Percentiles rank a stretch among this genome's conserved stretches.
Evolutionary conservation across 1,139 yeast genomes (phyloP).

Genomic region (Magnusiomyces ingens): DNA sequence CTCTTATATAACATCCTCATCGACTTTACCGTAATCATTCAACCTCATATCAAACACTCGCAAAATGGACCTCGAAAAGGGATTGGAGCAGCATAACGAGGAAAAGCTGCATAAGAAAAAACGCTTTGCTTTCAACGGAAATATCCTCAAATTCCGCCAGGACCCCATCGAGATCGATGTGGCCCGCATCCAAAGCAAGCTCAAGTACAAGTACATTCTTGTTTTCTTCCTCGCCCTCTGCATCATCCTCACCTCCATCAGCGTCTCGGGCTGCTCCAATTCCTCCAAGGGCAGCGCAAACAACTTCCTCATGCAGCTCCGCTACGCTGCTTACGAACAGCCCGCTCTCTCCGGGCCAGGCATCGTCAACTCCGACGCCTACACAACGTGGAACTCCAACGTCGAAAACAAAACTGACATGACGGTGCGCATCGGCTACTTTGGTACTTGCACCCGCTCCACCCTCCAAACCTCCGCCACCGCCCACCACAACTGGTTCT

Average conservation of each 20-base stretch:
- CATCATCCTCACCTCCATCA: conserved; percentile 21
- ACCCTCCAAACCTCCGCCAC: conserved; percentile 11
- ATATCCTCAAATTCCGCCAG: background rate
- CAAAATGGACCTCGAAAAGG: too few relatives aligned
- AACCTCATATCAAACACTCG: too few relatives aligned
- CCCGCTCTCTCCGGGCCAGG: conserved; percentile 14
- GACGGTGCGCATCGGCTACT: conserved; percentile 24
- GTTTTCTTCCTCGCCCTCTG: conserved; percentile 20
- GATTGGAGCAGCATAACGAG: too few relatives aligned
- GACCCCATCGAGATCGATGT: background rate
- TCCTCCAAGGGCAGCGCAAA: conserved; percentile 19
- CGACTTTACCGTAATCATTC: too few relatives aligned
- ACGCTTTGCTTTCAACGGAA: too few relatives aligned
- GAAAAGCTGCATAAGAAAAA: too few relatives aligned
- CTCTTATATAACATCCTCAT: too few relatives aligned
- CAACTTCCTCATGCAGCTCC: conserved; percentile 22
- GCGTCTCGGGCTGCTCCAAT: conserved; percentile 24
- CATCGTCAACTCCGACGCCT: conserved; percentile 23
- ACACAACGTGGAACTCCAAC: conserved; percentile 12
- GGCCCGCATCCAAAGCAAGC: conserved; percentile 4
- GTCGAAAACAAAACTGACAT: conserved; percentile 17
- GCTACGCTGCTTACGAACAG: conserved; percentile 20
- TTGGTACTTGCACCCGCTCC: conserved; percentile 24
- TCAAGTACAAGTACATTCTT: conserved; percentile 21
- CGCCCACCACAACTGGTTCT: conserved; percentile 20